phyloP scores from a whole-genome alignment of 192 early-diverging fungal genomes.

The Lunasporangiospora selenospora region DNA sequence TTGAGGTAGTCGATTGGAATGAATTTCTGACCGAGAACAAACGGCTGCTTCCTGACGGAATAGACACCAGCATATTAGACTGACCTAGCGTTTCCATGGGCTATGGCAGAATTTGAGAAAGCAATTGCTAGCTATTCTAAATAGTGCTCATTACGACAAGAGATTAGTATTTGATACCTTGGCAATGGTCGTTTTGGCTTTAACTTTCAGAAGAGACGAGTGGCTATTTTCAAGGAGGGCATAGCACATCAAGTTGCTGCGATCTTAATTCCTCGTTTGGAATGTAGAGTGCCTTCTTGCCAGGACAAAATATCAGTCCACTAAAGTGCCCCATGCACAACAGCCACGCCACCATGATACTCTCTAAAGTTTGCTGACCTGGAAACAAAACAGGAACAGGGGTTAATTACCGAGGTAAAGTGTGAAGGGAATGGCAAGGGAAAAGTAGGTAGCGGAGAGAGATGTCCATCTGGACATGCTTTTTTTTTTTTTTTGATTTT shows the following conservation, averaged over 20 bases:
- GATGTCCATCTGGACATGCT: too few relatives aligned
- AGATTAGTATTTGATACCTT: slow-evolving; percentile 18
- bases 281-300: slow-evolving; percentile 34
- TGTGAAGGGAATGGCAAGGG: too few relatives aligned
- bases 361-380: slow-evolving; percentile 15
- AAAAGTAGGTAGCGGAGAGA: too few relatives aligned
- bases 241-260: slow-evolving; percentile 32
- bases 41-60: slow-evolving; percentile 22
- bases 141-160: slow-evolving; percentile 9
- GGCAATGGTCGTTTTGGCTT: slow-evolving; percentile 30
- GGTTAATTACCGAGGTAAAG: too few relatives aligned
- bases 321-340: slow-evolving; percentile 33
- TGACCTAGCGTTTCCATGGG: slow-evolving; percentile 12
- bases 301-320: slow-evolving; percentile 26
- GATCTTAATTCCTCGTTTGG: slow-evolving; percentile 35
- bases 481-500: too few relatives aligned
- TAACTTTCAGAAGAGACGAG: slow-evolving; percentile 30
- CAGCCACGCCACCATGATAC: slow-evolving; percentile 33
- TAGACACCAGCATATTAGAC: slow-evolving; percentile 32
- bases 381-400: too few relatives aligned
- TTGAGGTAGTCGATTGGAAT: slow-evolving; percentile 37
- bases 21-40: slow-evolving; percentile 41
- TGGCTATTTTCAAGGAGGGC: slow-evolving; percentile 33
- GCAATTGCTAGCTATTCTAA: slow-evolving; percentile 4
- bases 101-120: slow-evolving; percentile 19